Conservation (phyloP, 2,329 filamentous ascomycete species). For the Volutella citrinella region DNA sequence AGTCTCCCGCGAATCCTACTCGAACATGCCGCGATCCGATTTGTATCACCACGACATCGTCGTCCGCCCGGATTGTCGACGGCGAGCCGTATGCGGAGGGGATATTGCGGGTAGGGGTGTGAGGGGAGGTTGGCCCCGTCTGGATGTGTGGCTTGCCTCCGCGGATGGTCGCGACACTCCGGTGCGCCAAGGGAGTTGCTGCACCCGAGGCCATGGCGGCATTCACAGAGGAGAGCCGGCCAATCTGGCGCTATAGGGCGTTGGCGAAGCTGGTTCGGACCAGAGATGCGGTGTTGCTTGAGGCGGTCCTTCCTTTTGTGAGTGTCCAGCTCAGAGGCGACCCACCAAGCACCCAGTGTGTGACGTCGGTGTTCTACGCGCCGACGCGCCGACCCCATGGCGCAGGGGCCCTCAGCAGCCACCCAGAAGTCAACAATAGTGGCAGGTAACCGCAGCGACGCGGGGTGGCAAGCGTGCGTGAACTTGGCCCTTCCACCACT, state of each 20-base stretch:
- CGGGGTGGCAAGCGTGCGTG: constrained; percentile 15
- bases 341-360: no score
- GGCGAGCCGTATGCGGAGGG: constrained; percentile 57
- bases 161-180: constrained; percentile 57
- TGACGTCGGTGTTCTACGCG: constrained; percentile 21
- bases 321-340: no score
- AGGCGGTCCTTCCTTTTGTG: no score
- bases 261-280: no score
- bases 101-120: constrained; percentile 57
- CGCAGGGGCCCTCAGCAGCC: no score
- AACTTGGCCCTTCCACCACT: constrained; percentile 16
- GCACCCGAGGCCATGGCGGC: constrained; percentile 42
- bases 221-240: no score
- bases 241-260: no score
- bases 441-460: constrained; percentile 30
- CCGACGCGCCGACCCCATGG: constrained; percentile 28
- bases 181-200: constrained; percentile 50
- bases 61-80: constrained; percentile 67
- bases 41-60: constrained; percentile 82
- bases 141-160: constrained; percentile 35
- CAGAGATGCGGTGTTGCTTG: no score
- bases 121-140: constrained; percentile 46
- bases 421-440: constrained; percentile 23
- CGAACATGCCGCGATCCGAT: constrained; percentile 75
- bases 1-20: constrained; percentile 84